These are phyloP conservation scores for Galerina marginata DNA, from an alignment of 768 basidiomycete genomes.

Conservation along the genomic window DNA sequence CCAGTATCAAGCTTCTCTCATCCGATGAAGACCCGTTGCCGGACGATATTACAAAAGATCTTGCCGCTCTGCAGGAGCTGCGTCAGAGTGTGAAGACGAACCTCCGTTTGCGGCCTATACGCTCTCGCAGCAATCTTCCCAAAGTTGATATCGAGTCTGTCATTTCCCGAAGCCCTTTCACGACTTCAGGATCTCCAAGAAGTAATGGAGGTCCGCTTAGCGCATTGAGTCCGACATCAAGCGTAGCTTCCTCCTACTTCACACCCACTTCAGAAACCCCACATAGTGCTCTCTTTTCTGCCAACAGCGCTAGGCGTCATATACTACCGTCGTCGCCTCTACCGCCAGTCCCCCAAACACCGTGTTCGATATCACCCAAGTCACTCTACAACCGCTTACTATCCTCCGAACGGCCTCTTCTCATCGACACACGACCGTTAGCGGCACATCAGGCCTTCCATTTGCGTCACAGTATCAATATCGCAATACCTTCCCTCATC, in stretches of 20 bases:
- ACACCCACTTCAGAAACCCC: conserved; percentile 42
- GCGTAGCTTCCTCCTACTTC: conserved; percentile 48
- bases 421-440: conserved; percentile 84
- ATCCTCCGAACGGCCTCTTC: conserved; percentile 59
- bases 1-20: conserved; percentile 35
- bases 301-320: conserved; percentile 23
- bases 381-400: conserved; percentile 54
- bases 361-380: conserved; percentile 49
- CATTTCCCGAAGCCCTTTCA: conserved; percentile 29
- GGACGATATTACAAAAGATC: conserved; percentile 72
- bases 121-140: conserved; percentile 57
- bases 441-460: conserved; percentile 68
- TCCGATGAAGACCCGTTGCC: conserved; percentile 42
- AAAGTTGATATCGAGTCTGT: conserved; percentile 42
- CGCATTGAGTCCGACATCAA: conserved; percentile 50
- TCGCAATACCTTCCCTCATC: conserved; percentile 90
- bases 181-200: conserved; percentile 18
- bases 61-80: conserved; percentile 70
- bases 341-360: conserved; percentile 28
- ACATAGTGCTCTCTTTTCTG: conserved; percentile 29
- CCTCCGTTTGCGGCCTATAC: conserved; percentile 78
- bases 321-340: conserved; percentile 25
- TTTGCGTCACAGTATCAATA: conserved; percentile 75
- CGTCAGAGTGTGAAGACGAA: conserved; percentile 78
- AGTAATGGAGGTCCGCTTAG: conserved; percentile 32